A percentile compares a stretch with the other conserved stretches of the same genome.
Evolutionary conservation across 306 rosid species (phyloP).

Genomic region (Inga leiocalycina): DNA sequence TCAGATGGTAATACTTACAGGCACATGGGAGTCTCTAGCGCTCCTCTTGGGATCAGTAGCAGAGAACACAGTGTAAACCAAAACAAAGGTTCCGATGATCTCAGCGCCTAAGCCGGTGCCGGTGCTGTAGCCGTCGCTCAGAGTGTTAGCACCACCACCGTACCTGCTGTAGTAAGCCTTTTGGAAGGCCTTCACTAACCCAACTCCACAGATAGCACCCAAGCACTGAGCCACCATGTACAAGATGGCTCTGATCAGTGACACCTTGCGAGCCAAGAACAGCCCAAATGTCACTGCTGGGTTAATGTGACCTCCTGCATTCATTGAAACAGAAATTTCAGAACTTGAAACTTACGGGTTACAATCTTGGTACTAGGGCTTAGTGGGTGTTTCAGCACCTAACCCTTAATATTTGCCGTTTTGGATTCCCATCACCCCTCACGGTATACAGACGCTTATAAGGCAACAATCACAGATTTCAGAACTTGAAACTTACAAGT

Average conservation of each 20-base stretch:
- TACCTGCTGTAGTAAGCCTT: slow-evolving; percentile 43
- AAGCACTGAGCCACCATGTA: slow-evolving; percentile 90
- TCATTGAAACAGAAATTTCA: background rate
- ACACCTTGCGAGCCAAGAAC: slow-evolving; percentile 91
- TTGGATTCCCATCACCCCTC: too few species aligned
- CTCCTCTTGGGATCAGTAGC: slow-evolving; percentile 93
- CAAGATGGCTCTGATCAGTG: slow-evolving; percentile 71
- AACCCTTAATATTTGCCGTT: too few species aligned
- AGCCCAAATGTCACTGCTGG: slow-evolving; percentile 98
- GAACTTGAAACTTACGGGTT: background rate
- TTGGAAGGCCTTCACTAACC: slow-evolving; percentile 84
- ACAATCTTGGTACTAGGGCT: background rate
- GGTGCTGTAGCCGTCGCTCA: slow-evolving; percentile 51
- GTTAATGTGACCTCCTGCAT: slow-evolving; percentile 94
- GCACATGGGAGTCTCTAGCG: slow-evolving; percentile 94
- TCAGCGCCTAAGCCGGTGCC: slow-evolving; percentile 82
- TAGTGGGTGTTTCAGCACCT: background rate
- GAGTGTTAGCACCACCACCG: slow-evolving; percentile 82
- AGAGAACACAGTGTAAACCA: slow-evolving; percentile 91
- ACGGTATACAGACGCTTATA: too few species aligned
- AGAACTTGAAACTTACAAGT: too few species aligned
- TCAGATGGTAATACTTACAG: slow-evolving; percentile 47
- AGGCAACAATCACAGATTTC: too few species aligned
- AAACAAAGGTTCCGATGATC: slow-evolving; percentile 86
- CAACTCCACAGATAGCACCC: slow-evolving; percentile 93